phyloP scores from a whole-genome alignment of 306 rosid genomes.

The Vigna hirtella region DNA sequence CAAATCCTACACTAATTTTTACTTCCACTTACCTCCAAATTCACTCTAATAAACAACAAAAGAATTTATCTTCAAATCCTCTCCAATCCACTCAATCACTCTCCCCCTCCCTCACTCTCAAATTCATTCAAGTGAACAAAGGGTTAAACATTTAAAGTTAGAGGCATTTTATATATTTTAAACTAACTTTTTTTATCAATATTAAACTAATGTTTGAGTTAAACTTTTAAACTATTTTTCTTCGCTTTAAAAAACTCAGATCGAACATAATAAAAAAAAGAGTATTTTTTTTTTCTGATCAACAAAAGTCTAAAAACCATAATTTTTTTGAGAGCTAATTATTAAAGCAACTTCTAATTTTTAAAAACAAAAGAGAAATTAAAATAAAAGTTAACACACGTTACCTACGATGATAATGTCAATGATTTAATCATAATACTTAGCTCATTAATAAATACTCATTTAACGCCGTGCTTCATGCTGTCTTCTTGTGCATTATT shows the following conservation, averaged over 20 bases:
- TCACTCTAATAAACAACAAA: too few relatives aligned
- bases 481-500: slow-evolving; percentile 4
- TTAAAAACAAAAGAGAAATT: not conserved
- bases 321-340: not conserved
- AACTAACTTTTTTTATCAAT: not conserved
- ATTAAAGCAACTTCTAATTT: slow-evolving; percentile 6
- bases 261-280: not conserved
- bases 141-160: not conserved
- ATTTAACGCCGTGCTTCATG: slow-evolving; percentile 11
- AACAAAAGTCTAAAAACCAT: not conserved
- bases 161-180: not conserved
- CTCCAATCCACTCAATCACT: too few relatives aligned
- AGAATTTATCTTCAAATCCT: too few relatives aligned
- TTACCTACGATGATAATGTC: not conserved
- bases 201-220: not conserved
- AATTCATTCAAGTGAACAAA: too few relatives aligned
- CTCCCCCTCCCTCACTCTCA: fast-evolving
- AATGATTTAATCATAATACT: slow-evolving; percentile 11
- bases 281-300: not conserved
- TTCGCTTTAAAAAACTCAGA: not conserved
- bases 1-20: too few relatives aligned
- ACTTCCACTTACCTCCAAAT: too few relatives aligned
- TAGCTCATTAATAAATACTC: not conserved
- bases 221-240: not conserved
- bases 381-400: not conserved